These are phyloP conservation scores for Podospora conica DNA, from an alignment of 495 filamentous ascomycete species.

Conservation along the genomic window DNA sequence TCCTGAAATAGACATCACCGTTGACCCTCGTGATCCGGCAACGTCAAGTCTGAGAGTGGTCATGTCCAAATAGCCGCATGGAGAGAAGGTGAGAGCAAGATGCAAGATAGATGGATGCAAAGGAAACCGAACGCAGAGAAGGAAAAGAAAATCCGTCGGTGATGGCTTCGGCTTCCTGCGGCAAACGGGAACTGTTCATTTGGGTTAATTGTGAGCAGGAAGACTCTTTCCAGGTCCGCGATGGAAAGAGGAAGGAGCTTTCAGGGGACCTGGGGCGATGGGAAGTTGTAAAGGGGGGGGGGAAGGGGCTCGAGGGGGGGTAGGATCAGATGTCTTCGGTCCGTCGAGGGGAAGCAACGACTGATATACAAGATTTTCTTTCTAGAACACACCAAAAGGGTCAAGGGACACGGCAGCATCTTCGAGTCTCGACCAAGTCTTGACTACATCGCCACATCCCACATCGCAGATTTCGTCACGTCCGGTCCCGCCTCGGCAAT, in stretches of 20 bases:
- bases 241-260: conserved; percentile 4
- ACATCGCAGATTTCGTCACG: neutral
- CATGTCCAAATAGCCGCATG: neutral
- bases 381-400: conserved; percentile 1
- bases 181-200: neutral
- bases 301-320: no score
- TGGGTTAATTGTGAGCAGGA: neutral
- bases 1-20: neutral
- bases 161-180: neutral
- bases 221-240: conserved; percentile 1
- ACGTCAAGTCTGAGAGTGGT: neutral
- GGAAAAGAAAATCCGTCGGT: neutral
- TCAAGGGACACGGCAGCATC: neutral
- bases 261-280: neutral
- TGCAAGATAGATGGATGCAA: neutral
- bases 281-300: neutral
- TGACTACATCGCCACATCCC: neutral
- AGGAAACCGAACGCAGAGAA: neutral
- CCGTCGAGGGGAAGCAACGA: neutral
- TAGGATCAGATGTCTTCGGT: neutral
- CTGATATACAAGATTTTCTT: neutral
- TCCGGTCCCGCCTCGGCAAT: neutral
- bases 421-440: neutral
- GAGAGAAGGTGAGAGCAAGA: neutral
- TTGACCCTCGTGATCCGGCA: neutral